Evolutionary conservation across 345 rosid genomes (phyloP), one percentile per base, ranked within the genome.

Genomic region (Abelmoschus esculentus): DNA sequence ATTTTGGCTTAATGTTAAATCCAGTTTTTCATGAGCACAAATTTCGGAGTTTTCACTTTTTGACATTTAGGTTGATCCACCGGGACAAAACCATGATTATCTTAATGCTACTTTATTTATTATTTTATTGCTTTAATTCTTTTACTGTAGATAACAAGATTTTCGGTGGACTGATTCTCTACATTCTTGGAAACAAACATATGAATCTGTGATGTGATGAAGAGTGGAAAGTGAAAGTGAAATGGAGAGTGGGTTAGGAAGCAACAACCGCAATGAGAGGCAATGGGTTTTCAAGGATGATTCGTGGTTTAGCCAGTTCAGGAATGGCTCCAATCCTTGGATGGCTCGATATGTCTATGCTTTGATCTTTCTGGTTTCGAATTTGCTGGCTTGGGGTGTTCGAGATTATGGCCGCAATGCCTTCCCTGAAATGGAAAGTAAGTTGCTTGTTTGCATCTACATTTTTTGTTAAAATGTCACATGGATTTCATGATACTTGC

Each of bases 331-430:
- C 22, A 93, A 93, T 75, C 97, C 98, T 1, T 89, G 98, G 98
- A 88, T 91, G 91, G 97, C 97, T 40, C 86, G 98, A 83, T 93
- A 89, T 72, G 90, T 77, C 54, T 89, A 89, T 56, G 96, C 85
- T 18, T 77, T 93, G 74, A 85, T 93, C 31, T 93, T 93, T 70
- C 88, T 93, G 15, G 80, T 77, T 1, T 86, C 96, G 0, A 93
- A 93, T 77, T 79, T 93, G 49, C 86, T 91, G 22, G 97, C 98
- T 34, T 93, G 98, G 98, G 87, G 81, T 52, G 88, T 87, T 61
- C 84, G 98, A 70, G 98, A 93, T 78, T 93, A 89, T 66, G 87
- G 97, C 67, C 86, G 56, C 0, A 79, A 84, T 68, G 87, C 91
- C 73, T 82, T 83, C 69, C 75, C 72, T 9, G 87, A 88, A 75